A percentile compares a stretch with the other conserved stretches of the same genome.
Conservation (phyloP, 2,329 filamentous ascomycete species). For the Neofusicoccum ribis region DNA sequence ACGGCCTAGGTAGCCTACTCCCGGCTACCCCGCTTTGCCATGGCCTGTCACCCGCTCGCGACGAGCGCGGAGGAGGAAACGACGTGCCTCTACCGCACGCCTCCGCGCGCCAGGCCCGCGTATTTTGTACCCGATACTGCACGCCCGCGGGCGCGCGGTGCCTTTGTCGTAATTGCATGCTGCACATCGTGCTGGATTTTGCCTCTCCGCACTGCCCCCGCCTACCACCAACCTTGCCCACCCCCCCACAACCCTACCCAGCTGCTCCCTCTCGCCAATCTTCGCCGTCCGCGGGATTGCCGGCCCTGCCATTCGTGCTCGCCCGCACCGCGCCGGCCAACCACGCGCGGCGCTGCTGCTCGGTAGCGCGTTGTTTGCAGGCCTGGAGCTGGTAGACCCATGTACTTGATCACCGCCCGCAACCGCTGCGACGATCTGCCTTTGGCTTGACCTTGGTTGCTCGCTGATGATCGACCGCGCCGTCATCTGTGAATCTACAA, state of each 20-base stretch:
- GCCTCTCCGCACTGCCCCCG: constrained; percentile 13
- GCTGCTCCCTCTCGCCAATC: background rate
- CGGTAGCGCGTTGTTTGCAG: background rate
- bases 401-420: constrained; percentile 15
- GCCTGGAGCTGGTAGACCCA: constrained; percentile 14
- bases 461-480: constrained; percentile 11
- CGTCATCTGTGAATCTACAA: constrained; percentile 18
- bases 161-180: background rate
- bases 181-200: background rate
- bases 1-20: constrained; percentile 2
- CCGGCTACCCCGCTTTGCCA: constrained; percentile 17
- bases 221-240: constrained; percentile 11
- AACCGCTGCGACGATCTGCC: constrained; percentile 8
- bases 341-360: background rate
- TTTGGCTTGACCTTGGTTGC: constrained; percentile 11
- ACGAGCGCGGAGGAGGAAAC: background rate
- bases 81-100: constrained; percentile 4
- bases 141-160: background rate
- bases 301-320: background rate
- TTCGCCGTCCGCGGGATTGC: background rate
- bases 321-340: background rate
- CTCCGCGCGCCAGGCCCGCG: background rate
- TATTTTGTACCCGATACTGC: background rate
- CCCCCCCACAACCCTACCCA: constrained; percentile 5
- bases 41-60: background rate